Base-by-base conservation (phyloP, 352 stramenopile genomes). In the Peronospora belbahrii region DNA sequence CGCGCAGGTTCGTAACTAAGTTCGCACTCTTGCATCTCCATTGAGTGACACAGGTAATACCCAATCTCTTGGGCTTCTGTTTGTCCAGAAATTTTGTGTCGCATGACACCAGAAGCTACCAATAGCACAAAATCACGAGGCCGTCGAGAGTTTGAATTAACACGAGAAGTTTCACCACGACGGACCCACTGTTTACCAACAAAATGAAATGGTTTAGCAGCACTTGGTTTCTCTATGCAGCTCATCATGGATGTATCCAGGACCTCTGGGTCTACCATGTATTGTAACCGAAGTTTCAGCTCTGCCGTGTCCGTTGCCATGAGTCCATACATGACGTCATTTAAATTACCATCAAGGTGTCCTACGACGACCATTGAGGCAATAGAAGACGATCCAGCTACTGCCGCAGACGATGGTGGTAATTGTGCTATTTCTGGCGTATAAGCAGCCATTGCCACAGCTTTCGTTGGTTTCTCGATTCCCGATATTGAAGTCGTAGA, bases 321-420 rank as follows among this genome's bases (percentile, higher is more conserved):
- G 28, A 74, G 44, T 9, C 67, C 67, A 35, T 66, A 70, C 39
- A 75, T 59, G 30, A 59, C 48, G 43, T 75, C 64, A 30, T 49
- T 54, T 5, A 78, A 39, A 19, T 27, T 43, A 4, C 67, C 67
- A 0, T 52, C 15, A 9, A 74, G 15, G 5, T 65, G 51, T 1
- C 67, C 67, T 7, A 52, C 58, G 25, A 72, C 35, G 2, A 53
- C 41, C 2, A 60, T 38, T 2, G 61, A 59, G 13, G 42, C 39
- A 14, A 52, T 31, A 13, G 54, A 43, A 11, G 42, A 59, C 19
- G 43, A 48, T 0, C 43, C 42, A 0, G 42, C 34, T 4, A 46
- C 32, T 10, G 31, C 48, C 20, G 17, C 24, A 30, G 43, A 47
- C 10, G 48, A 63, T 33, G n/a, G 20, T 17, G 0, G 38, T n/a